Conservation (phyloP, 2,329 filamentous ascomycete genomes). For the Davidsoniella neocaledoniae region DNA sequence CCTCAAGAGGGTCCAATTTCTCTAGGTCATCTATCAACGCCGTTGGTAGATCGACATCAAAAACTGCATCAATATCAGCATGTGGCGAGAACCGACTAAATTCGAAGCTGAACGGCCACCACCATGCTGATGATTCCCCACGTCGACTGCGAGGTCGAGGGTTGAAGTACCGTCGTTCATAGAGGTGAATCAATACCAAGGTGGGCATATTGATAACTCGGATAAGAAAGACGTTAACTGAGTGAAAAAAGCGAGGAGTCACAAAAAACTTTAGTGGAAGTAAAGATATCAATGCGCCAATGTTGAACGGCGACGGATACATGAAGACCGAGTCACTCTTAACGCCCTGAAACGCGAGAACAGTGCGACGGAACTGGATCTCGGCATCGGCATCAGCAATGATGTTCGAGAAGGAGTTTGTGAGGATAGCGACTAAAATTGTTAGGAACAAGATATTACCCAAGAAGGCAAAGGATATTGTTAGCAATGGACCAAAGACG, state of each 20-base stretch:
- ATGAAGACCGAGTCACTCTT: slow-evolving; percentile 56
- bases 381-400: slow-evolving; percentile 53
- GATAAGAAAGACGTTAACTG: slow-evolving; percentile 50
- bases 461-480: slow-evolving; percentile 57
- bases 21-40: slow-evolving; percentile 21
- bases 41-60: slow-evolving; percentile 40
- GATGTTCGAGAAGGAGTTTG: slow-evolving; percentile 54
- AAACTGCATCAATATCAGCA: slow-evolving; percentile 42
- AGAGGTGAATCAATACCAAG: slow-evolving; percentile 41
- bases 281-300: slow-evolving; percentile 44
- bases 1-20: slow-evolving; percentile 20
- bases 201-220: slow-evolving; percentile 46
- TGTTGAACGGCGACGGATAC: slow-evolving; percentile 54
- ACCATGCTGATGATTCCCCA: background rate
- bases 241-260: slow-evolving; percentile 49
- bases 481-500: slow-evolving; percentile 49
- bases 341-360: slow-evolving; percentile 57
- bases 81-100: slow-evolving; percentile 38
- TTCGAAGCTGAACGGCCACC: slow-evolving; percentile 20
- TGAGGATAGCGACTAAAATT: slow-evolving; percentile 56
- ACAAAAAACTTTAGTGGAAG: slow-evolving; percentile 49
- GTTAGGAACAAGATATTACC: slow-evolving; percentile 62
- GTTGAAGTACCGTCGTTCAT: slow-evolving; percentile 39
- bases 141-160: background rate
- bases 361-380: slow-evolving; percentile 54